Evolutionary conservation across 495 filamentous ascomycete species (phyloP).

Genomic region (Aspergillus nanangensis): DNA sequence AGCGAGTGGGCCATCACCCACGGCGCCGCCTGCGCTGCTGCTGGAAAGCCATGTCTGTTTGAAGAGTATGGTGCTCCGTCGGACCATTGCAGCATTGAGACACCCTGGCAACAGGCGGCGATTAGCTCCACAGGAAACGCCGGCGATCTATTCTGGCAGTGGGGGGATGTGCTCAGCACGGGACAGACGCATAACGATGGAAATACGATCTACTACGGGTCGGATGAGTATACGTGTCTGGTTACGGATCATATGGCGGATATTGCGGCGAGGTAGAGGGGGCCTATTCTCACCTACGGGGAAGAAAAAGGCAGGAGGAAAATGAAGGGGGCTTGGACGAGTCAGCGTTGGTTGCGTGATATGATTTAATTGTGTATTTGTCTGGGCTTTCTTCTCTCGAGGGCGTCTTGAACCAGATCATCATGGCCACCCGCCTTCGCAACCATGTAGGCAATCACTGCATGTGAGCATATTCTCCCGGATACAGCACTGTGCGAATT

Average conservation of each 20-base stretch:
- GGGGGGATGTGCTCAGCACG: conserved; percentile 50
- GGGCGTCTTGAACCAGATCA: no score
- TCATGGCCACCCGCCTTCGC: no score
- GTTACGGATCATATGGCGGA: conserved; percentile 55
- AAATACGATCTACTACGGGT: conserved; percentile 57
- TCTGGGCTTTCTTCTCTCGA: no score
- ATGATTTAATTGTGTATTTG: no score
- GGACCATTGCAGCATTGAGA: conserved; percentile 39
- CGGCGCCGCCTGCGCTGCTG: conserved; percentile 47
- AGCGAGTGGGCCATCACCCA: conserved; percentile 60
- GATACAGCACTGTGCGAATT: no score
- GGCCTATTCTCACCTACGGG: no score
- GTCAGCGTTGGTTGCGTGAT: no score
- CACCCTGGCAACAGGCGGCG: conserved; percentile 55
- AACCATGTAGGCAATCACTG: no score
- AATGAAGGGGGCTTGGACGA: no score
- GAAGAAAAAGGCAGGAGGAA: no score
- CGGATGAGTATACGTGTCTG: conserved; percentile 47
- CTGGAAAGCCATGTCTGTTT: conserved; percentile 62
- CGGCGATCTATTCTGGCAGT: conserved; percentile 64
- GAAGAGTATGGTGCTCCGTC: conserved; percentile 61
- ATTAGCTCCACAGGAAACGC: conserved; percentile 46
- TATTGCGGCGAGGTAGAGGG: conserved; percentile 22
- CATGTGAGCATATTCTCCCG: no score
- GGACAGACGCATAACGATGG: conserved; percentile 58